These are phyloP conservation scores for Thelonectria olida DNA, from an alignment of 2,329 filamentous ascomycete genomes.

Conservation along the genomic window DNA sequence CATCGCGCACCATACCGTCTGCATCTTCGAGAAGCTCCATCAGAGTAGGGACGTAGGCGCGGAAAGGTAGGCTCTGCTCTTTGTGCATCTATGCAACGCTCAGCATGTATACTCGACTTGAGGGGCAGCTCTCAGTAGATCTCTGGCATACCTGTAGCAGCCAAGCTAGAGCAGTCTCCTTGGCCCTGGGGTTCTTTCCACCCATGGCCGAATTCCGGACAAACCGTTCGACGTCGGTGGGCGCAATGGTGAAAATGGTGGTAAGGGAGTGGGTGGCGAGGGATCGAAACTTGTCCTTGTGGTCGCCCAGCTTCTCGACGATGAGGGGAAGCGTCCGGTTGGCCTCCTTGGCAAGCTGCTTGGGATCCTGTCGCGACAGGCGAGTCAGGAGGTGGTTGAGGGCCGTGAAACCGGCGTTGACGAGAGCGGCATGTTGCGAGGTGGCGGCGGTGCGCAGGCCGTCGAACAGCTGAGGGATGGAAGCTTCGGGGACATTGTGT, in stretches of 20 bases:
- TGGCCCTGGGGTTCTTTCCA: constrained; percentile 84
- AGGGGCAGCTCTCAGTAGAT: neutral
- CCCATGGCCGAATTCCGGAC: constrained; percentile 81
- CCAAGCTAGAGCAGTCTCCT: constrained; percentile 88
- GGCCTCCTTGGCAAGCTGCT: constrained; percentile 75
- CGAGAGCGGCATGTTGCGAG: constrained; percentile 80
- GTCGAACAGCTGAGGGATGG: constrained; percentile 81
- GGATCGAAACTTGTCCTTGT: constrained; percentile 83
- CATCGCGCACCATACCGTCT: constrained; percentile 86
- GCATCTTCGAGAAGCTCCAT: constrained; percentile 92
- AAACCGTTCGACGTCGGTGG: constrained; percentile 79
- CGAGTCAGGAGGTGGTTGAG: constrained; percentile 89
- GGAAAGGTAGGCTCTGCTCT: constrained; percentile 81
- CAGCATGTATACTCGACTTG: constrained; percentile 10
- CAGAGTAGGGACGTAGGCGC: constrained; percentile 80
- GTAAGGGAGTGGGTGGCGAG: constrained; percentile 79
- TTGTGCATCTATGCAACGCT: constrained; percentile 73
- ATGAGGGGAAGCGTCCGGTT: constrained; percentile 77
- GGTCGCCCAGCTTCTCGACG: constrained; percentile 86
- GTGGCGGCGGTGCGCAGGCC: constrained; percentile 78
- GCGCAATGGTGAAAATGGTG: constrained; percentile 77
- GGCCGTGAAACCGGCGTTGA: constrained; percentile 86
- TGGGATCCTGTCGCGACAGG: constrained; percentile 84
- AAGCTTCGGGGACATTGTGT: constrained; percentile 82
- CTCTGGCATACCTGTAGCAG: constrained; percentile 71